Conservation (phyloP, 139 green algal species). For the Micromonas commoda region DNA sequence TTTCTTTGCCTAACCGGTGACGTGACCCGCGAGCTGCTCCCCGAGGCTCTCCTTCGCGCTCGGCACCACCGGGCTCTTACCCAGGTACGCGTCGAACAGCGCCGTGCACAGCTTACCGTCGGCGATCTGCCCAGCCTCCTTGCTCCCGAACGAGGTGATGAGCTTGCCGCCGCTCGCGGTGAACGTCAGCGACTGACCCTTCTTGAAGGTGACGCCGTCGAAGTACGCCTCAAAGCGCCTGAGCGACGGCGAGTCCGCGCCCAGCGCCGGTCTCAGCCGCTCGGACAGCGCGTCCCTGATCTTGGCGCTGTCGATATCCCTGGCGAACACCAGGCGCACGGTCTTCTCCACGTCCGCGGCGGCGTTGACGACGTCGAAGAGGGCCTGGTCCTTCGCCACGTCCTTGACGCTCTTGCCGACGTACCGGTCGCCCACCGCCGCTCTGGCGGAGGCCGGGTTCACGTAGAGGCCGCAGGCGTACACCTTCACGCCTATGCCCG, state of each 20-base stretch:
- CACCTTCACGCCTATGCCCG: not conserved
- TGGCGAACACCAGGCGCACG: constrained; percentile 5
- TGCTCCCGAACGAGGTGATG: not conserved
- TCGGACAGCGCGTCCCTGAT: not conserved
- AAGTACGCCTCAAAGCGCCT: constrained; percentile 9
- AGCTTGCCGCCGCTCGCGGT: constrained; percentile 4
- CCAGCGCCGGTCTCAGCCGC: not conserved
- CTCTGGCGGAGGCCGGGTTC: not conserved
- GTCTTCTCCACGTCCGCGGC: not conserved
- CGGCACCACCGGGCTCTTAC: constrained; percentile 21
- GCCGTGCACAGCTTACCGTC: constrained; percentile 8
- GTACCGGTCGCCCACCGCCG: not conserved
- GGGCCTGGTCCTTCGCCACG: not conserved
- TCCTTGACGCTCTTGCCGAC: not conserved
- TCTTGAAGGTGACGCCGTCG: constrained; percentile 11
- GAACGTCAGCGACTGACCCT: not conserved
- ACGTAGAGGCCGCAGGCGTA: constrained; percentile 16
- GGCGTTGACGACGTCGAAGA: not conserved
- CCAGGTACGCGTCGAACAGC: constrained; percentile 31
- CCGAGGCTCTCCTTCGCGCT: not conserved
- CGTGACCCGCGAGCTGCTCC: not conserved
- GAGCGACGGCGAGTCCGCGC: not conserved
- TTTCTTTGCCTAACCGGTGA: not conserved
- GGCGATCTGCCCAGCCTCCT: not conserved
- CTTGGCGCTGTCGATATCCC: constrained; percentile 5